Conservation (phyloP, 371 early-diverging fungal species). For the Mucor sp. region DNA sequence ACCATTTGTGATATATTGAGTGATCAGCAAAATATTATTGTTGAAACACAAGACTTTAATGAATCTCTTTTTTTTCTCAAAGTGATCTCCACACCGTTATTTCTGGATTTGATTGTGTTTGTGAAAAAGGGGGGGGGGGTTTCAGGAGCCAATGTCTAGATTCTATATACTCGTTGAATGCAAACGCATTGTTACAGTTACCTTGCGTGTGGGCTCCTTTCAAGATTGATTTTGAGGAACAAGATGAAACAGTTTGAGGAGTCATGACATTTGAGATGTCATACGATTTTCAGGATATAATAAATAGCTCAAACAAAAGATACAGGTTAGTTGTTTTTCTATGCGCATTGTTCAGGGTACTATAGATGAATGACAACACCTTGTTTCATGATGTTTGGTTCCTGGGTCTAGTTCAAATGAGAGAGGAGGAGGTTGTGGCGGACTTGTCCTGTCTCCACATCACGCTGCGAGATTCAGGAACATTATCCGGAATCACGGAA, state of each 20-base stretch:
- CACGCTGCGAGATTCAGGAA: not conserved
- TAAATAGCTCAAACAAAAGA: not conserved
- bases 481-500: not conserved
- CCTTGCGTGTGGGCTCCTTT: not conserved
- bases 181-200: not conserved
- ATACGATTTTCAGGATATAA: not conserved
- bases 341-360: not conserved
- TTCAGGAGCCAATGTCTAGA: not conserved
- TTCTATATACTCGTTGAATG: not conserved
- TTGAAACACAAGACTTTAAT: not conserved
- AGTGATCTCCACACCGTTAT: not conserved
- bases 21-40: conserved; percentile 4
- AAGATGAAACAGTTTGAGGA: not conserved
- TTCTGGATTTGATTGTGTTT: not conserved
- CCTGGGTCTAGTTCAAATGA: not conserved
- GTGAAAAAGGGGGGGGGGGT: not conserved
- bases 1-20: not conserved
- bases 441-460: not conserved
- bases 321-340: not conserved
- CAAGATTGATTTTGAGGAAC: no score
- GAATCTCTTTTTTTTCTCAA: not conserved
- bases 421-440: not conserved
- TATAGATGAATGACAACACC: not conserved
- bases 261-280: not conserved
- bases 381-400: not conserved